Evolutionary conservation across 257 asterid genomes (phyloP).

Genomic region (Plectranthus barbatus): DNA sequence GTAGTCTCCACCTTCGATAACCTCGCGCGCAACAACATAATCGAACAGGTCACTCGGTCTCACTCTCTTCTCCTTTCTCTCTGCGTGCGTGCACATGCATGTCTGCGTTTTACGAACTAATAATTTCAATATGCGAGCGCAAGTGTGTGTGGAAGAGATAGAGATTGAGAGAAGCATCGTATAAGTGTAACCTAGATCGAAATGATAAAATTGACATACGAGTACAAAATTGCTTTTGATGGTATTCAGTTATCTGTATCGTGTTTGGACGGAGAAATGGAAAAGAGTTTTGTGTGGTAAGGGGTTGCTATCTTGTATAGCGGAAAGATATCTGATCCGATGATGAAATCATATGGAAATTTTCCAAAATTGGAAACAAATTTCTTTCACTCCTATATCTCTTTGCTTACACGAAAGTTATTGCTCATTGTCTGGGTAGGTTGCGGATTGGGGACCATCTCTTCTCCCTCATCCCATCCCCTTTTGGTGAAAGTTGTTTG

Average conservation of each 20-base stretch:
- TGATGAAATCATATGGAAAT: background rate
- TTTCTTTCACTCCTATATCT: no score
- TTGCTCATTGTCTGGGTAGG: no score
- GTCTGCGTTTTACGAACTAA: no score
- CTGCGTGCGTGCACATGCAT: conserved; percentile 13
- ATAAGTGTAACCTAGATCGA: background rate
- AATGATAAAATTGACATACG: background rate
- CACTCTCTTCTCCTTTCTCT: background rate
- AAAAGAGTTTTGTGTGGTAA: background rate
- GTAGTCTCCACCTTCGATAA: conserved; percentile 65
- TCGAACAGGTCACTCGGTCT: conserved; percentile 53
- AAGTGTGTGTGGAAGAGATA: background rate
- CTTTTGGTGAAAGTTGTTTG: no score
- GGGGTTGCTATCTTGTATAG: background rate
- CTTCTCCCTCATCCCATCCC: no score
- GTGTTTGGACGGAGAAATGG: background rate
- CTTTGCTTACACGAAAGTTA: no score
- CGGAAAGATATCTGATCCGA: background rate
- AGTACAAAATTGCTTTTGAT: background rate
- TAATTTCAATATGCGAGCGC: no score
- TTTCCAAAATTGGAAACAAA: no score
- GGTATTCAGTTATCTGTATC: background rate
- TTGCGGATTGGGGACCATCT: no score
- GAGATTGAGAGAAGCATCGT: conserved; percentile 8
- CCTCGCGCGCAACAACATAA: conserved; percentile 56